Base-by-base conservation (phyloP, 2,329 filamentous ascomycete genomes). In the Fusarium compactum region DNA sequence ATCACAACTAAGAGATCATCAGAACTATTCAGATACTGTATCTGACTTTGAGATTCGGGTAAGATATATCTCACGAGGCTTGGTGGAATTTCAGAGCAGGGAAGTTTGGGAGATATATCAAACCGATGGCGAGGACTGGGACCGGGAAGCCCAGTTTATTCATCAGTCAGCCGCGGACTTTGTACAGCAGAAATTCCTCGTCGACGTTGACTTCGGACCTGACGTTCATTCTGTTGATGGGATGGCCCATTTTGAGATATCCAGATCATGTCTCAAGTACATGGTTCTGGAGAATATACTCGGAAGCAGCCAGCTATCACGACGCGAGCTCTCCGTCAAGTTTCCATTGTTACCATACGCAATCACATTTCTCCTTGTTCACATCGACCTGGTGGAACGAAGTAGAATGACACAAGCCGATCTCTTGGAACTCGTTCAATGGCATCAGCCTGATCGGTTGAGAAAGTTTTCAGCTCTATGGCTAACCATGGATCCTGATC, bases 221-320 rank as follows among this genome's bases (percentile, higher is more conserved):
- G 3, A 0, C 4, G 32, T n/a, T 12, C 20, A 7, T 0, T 0
- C 0, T n/a, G 27, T 32, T 20, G 11, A 0, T 7, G 38, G 6
- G 2, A 0, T 2, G 0, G n/a, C 18, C 0, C 22, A 61, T 0
- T 48, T 16, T 7, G 22, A 61, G 2, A 43, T 61, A 1, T 61
- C 58, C 0, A 58, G 53, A 4, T 61, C 53, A 0, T 58, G 29
- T 4, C 20, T 61, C 0, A 61, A 1, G 3, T 61, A 61, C 8
- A 22, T 61, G 0, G 8, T 5, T 0, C 14, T 61, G 0, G 0
- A n/a, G 3, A 34, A 58, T 3, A 20, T 58, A 0, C 8, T 61
- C 0, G 4, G 15, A 1, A 5, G 25, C 0, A 14, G 10, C 1
- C 0, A 0, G 0, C 3, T 58, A n/a, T 16, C 52, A 0, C 8